Evolutionary conservation across 176 grass and related monocot genomes (phyloP).

Genomic region (Oryza officinalis): DNA sequence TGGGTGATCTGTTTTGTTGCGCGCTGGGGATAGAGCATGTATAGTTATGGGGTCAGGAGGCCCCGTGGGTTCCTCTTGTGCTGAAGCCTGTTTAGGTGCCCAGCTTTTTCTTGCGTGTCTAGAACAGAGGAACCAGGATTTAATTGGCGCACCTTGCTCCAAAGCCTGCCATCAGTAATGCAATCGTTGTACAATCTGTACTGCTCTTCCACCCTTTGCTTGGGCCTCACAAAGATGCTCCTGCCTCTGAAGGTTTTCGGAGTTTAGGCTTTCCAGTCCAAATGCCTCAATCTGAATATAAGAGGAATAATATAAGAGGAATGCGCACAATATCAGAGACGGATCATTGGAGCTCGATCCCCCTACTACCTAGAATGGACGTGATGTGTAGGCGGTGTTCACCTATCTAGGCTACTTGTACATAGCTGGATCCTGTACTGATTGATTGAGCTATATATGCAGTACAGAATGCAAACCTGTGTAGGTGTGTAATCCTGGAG

Average conservation of each 20-base stretch:
- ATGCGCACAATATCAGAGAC: constrained; percentile 14
- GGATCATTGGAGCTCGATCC: constrained; percentile 12
- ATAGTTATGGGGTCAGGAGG: constrained; percentile 26
- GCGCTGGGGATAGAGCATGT: constrained; percentile 22
- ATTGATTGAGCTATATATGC: constrained; percentile 40
- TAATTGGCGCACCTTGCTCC: constrained; percentile 35
- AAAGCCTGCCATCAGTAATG: constrained; percentile 39
- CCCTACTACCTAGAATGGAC: constrained; percentile 14
- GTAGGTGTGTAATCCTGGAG: constrained; percentile 15
- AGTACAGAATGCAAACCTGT: constrained; percentile 36
- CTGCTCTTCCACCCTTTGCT: constrained; percentile 13
- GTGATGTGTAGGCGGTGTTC: constrained; percentile 15
- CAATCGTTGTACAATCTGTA: constrained; percentile 37
- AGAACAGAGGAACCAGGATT: constrained; percentile 41
- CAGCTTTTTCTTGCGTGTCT: constrained; percentile 40
- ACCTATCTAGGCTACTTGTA: constrained; percentile 4
- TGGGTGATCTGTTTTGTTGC: constrained; percentile 17
- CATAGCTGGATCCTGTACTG: constrained; percentile 29
- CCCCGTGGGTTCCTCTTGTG: constrained; percentile 33
- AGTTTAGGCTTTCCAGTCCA: constrained; percentile 2
- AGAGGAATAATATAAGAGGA: constrained; percentile 25
- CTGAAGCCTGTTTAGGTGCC: constrained; percentile 32
- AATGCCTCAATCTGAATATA: constrained; percentile 13
- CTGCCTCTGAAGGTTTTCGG: constrained; percentile 8
- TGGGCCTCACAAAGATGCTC: constrained; percentile 39